These are phyloP conservation scores for Camptophora hylomeconis DNA, from an alignment of 2,329 filamentous ascomycete species.

Conservation along the genomic window DNA sequence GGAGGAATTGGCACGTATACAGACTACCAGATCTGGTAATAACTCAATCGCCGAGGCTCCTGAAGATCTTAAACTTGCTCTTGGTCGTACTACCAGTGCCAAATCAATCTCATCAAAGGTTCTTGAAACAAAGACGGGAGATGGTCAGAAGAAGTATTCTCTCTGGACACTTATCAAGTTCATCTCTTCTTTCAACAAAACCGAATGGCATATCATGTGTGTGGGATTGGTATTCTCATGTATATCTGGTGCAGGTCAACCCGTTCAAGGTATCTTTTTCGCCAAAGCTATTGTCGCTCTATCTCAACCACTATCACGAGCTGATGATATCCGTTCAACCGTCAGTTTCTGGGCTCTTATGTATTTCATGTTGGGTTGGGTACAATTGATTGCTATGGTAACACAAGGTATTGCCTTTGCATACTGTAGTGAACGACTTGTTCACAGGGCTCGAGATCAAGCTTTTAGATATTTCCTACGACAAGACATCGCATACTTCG, in stretches of 20 bases:
- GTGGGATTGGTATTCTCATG: conserved; percentile 60
- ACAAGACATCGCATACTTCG: conserved; percentile 88
- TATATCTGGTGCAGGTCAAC: conserved; percentile 71
- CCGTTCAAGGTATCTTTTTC: conserved; percentile 67
- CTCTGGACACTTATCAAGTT: conserved; percentile 67
- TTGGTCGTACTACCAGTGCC: conserved; percentile 34
- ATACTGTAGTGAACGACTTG: conserved; percentile 70
- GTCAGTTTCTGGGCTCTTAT: conserved; percentile 80
- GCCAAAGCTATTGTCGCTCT: conserved; percentile 72
- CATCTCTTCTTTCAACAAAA: conserved; percentile 64
- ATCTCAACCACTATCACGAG: conserved; percentile 41
- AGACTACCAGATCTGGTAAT: conserved; percentile 21
- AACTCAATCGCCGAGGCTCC: conserved; percentile 16
- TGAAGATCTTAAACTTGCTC: conserved; percentile 22
- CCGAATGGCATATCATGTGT: conserved; percentile 60
- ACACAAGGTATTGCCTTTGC: conserved; percentile 65
- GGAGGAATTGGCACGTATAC: conserved; percentile 20
- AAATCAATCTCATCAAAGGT: conserved; percentile 55
- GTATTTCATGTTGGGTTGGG: conserved; percentile 72
- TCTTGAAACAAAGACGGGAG: conserved; percentile 43
- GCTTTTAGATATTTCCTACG: conserved; percentile 81
- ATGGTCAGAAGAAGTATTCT: conserved; percentile 47
- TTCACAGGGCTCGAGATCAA: conserved; percentile 67
- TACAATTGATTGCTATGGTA: conserved; percentile 56
- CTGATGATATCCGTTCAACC: conserved; percentile 48